Percentiles rank a stretch among this genome's conserved stretches.
These are phyloP conservation scores for Yamadazyma jaroonii DNA, from an alignment of 1,139 yeast genomes.

Conservation along the genomic window DNA sequence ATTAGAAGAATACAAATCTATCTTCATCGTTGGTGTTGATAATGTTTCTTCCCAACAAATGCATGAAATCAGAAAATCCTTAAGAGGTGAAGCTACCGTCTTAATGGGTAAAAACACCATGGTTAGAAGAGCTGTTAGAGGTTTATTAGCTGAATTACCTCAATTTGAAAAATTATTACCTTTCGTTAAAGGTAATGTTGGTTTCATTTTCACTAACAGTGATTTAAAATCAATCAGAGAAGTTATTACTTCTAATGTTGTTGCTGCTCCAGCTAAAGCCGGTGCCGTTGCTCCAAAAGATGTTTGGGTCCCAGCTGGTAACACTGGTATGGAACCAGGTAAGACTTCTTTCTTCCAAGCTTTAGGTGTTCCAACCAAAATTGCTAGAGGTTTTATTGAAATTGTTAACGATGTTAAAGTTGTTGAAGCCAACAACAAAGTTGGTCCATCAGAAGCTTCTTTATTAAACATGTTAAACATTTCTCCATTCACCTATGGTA, in stretches of 20 bases:
- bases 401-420: conserved; percentile 96
- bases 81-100: conserved; percentile 92
- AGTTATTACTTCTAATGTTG: conserved; percentile 82
- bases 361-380: conserved; percentile 99
- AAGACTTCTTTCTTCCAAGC: conserved; percentile 99
- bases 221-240: conserved; percentile 94
- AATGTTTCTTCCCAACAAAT: conserved; percentile 99
- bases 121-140: conserved; percentile 99
- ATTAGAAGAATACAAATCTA: conserved; percentile 95
- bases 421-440: conserved; percentile 79
- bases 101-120: conserved; percentile 99
- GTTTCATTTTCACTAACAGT: conserved; percentile 98
- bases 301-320: conserved; percentile 97
- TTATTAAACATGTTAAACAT: conserved; percentile 99
- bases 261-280: conserved; percentile 99
- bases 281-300: conserved; percentile 99
- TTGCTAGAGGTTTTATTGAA: conserved; percentile 99
- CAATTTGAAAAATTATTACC: conserved; percentile 95
- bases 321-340: conserved; percentile 99
- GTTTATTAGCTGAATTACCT: conserved; percentile 90
- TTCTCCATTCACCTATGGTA: conserved; percentile 99
- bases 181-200: conserved; percentile 95
- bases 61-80: conserved; percentile 98
- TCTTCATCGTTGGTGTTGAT: conserved; percentile 98
- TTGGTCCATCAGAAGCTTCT: conserved; percentile 99